phyloP scores from a whole-genome alignment of 805 yeast genomes.

The Monosporozyma aerobia region DNA sequence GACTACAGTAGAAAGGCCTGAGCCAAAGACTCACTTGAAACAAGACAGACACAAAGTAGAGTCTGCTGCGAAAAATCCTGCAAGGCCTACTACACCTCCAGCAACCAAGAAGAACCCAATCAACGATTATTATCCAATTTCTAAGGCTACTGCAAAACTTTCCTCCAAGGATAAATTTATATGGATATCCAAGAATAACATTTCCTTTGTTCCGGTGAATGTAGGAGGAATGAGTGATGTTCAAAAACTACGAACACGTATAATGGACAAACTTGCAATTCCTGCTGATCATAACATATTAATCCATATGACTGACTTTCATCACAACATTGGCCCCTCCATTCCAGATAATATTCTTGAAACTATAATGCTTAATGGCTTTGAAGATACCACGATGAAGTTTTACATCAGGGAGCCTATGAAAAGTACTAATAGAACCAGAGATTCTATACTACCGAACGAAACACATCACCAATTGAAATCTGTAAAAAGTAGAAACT shows the following conservation, averaged over 20 bases:
- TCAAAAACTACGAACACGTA: constrained; percentile 32
- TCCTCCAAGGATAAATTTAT: constrained; percentile 29
- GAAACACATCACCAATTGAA: constrained; percentile 12
- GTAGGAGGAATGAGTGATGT: constrained; percentile 26
- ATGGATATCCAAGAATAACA: constrained; percentile 58
- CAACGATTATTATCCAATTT: not conserved
- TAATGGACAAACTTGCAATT: constrained; percentile 32
- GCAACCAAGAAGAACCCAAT: not conserved
- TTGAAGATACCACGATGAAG: constrained; percentile 26
- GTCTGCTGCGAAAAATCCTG: not conserved
- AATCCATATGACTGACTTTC: constrained; percentile 62
- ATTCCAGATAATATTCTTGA: constrained; percentile 42
- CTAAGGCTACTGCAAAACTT: not conserved
- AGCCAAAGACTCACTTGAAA: not conserved
- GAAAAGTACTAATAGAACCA: constrained; percentile 14
- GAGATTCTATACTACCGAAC: constrained; percentile 9
- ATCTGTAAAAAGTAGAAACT: constrained; percentile 21
- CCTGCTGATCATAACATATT: constrained; percentile 20
- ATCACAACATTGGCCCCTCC: constrained; percentile 47
- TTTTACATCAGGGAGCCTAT: constrained; percentile 21
- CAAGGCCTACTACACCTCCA: not conserved
- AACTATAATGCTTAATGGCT: constrained; percentile 29
- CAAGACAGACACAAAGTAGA: not conserved
- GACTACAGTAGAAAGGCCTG: not conserved
- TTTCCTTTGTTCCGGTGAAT: constrained; percentile 42